These are phyloP conservation scores for Fusarium sp. DNA, from an alignment of 2,329 filamentous ascomycete species.

Conservation along the genomic window DNA sequence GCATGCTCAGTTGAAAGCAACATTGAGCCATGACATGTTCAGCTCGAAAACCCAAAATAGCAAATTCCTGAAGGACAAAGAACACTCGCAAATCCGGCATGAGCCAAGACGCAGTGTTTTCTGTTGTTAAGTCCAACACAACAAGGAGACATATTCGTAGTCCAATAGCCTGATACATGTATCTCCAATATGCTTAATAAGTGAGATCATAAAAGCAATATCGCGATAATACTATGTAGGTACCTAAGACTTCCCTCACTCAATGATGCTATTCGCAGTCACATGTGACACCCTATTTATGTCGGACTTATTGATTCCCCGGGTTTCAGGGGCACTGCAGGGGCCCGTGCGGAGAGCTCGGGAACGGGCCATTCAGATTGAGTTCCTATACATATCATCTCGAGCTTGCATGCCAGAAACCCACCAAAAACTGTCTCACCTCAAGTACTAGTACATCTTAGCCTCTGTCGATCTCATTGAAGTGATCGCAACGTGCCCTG, in stretches of 20 bases:
- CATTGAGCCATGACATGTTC: no score
- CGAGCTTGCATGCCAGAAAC: background rate
- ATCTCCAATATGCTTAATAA: background rate
- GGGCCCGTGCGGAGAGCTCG: conserved; percentile 38
- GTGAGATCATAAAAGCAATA: background rate
- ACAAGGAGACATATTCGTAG: no score
- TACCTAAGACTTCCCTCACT: background rate
- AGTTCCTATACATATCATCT: conserved; percentile 23
- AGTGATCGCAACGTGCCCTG: conserved; percentile 38
- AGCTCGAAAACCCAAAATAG: background rate
- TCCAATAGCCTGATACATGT: background rate
- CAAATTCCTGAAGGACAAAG: background rate
- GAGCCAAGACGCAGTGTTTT: no score
- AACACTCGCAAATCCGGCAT: background rate
- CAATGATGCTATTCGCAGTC: conserved; percentile 22
- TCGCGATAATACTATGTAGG: background rate
- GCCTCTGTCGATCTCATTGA: conserved; percentile 30
- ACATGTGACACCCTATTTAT: conserved; percentile 24
- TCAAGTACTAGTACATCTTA: conserved; percentile 28
- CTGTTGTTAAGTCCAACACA: background rate
- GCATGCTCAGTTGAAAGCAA: background rate
- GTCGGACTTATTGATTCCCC: conserved; percentile 37
- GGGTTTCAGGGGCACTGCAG: conserved; percentile 35
- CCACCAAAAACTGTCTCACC: background rate
- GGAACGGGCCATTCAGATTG: conserved; percentile 13